Evolutionary conservation across 768 basidiomycete genomes (phyloP).

Genomic region (Trametes gibbosa): DNA sequence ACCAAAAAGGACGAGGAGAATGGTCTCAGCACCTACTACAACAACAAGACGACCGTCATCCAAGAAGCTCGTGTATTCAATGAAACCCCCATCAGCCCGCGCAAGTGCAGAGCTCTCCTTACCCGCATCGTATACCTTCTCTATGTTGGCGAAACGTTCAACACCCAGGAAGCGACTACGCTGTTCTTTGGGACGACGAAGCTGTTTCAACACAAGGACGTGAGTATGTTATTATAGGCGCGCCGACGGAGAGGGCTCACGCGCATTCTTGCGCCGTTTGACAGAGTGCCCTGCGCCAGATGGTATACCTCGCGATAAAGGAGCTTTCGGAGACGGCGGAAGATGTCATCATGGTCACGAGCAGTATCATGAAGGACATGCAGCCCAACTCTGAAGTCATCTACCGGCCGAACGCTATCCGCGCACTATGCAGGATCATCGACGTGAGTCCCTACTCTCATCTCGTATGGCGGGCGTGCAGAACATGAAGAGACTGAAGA

Average conservation of each 20-base stretch:
- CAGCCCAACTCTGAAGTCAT: constrained; percentile 98
- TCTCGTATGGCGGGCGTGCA: not conserved
- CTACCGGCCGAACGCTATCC: constrained; percentile 95
- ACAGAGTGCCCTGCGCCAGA: constrained; percentile 92
- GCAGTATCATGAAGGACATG: constrained; percentile 99
- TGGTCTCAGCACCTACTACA: constrained; percentile 87
- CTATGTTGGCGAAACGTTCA: constrained; percentile 94
- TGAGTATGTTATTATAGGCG: constrained; percentile 42
- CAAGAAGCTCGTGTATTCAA: constrained; percentile 99
- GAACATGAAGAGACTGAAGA: not conserved
- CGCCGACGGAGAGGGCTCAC: not conserved
- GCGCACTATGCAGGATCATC: constrained; percentile 93
- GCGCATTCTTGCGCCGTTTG: not conserved
- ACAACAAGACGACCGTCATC: constrained; percentile 97
- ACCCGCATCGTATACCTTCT: constrained; percentile 96
- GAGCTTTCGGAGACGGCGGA: constrained; percentile 94
- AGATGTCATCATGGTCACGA: constrained; percentile 99
- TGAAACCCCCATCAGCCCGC: constrained; percentile 96
- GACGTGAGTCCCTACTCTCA: constrained; percentile 70
- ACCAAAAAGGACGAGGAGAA: constrained; percentile 98
- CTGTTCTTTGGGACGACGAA: constrained; percentile 99
- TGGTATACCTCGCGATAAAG: constrained; percentile 98
- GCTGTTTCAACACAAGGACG: constrained; percentile 98
- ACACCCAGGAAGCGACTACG: constrained; percentile 93
- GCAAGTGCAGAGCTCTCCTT: constrained; percentile 94